Evolutionary conservation across 208 protist species (phyloP), one percentile per base, ranked within the genome.

Genomic region (Naegleria gruberi): DNA sequence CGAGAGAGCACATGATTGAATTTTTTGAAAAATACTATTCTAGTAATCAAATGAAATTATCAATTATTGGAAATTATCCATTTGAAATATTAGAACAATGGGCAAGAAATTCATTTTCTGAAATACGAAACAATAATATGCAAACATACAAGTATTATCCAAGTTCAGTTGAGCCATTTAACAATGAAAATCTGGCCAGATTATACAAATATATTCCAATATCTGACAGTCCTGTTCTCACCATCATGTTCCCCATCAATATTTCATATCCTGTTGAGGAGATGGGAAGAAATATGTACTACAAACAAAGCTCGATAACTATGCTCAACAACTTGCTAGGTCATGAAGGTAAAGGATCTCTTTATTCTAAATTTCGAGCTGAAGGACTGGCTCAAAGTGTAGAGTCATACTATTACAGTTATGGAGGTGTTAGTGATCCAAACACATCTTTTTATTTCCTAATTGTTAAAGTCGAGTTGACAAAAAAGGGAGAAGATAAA

Each of bases 281-380:
- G 30, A 10, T 30, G 12, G 12, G 51, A 65, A 65, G 51, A 65
- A 65, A 65, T 23, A 65, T 65, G 51, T 65, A 65, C 51, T 65
- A 65, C 51, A 65, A 65, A 65, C 30, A 10, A 10, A 30, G 19
- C 15, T 65, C 51, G 15, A 65, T 65, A 30, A 1, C 2, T 65
- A 30, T 10, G 15, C 12, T 65, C 0, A 4, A 3, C 30, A 10
- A 98, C 91, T 90, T 98, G 34, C 90, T 98, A 73, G 97, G 97
- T 0, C 97, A 98, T 89, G 97, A 98, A 94, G 96, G 96, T 55
- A 90, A 96, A 89, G 94, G 93, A 41, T 97, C 95, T 45, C 91
- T 98, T 4, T 90, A 98, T 42, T 93, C 95, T 42, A 82, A 96
- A n/a, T 91, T 98, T 37, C 96, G 97, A 91, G 42, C 89, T 57